Evolutionary conservation across 2,329 filamentous ascomycete species (phyloP).

Genomic region (Neopestalotiopsis clavispora): DNA sequence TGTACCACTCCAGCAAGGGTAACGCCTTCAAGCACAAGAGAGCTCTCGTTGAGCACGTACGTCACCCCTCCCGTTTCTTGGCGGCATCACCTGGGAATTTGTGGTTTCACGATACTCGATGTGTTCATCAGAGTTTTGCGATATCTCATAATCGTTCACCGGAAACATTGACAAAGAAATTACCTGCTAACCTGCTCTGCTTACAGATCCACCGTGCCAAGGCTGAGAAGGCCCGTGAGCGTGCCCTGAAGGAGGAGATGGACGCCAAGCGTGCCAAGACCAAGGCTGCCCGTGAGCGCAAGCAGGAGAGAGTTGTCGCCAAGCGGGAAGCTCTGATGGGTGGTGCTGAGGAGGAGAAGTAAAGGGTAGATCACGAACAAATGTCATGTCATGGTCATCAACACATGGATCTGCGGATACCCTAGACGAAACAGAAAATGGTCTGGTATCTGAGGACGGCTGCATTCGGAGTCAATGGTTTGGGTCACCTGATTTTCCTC

Average conservation of each 20-base stretch:
- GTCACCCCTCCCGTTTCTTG: conserved; percentile 46
- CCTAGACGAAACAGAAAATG: conserved; percentile 37
- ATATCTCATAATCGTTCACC: neutral
- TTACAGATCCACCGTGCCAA: conserved; percentile 98
- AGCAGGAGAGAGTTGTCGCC: conserved; percentile 85
- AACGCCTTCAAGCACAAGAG: conserved; percentile 99
- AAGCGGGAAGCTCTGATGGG: conserved; percentile 88
- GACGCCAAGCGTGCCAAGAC: conserved; percentile 99
- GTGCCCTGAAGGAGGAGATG: conserved; percentile 98
- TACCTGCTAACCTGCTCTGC: conserved; percentile 18
- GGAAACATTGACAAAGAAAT: neutral
- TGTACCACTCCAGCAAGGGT: conserved; percentile 99
- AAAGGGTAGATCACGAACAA: conserved; percentile 39
- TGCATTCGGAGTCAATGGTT: conserved; percentile 65
- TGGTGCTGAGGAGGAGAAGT: conserved; percentile 67
- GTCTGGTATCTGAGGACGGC: conserved; percentile 45
- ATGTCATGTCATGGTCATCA: conserved; percentile 21
- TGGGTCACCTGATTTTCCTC: conserved; percentile 49
- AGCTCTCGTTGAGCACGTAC: conserved; percentile 99
- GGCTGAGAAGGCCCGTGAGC: conserved; percentile 98
- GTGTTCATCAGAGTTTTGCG: neutral
- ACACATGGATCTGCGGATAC: conserved; percentile 44
- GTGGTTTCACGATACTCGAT: neutral
- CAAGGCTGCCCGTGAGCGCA: conserved; percentile 99
- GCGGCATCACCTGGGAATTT: neutral